Evolutionary conservation across 805 yeast species (phyloP).

Genomic region (Candida peoriensis): DNA sequence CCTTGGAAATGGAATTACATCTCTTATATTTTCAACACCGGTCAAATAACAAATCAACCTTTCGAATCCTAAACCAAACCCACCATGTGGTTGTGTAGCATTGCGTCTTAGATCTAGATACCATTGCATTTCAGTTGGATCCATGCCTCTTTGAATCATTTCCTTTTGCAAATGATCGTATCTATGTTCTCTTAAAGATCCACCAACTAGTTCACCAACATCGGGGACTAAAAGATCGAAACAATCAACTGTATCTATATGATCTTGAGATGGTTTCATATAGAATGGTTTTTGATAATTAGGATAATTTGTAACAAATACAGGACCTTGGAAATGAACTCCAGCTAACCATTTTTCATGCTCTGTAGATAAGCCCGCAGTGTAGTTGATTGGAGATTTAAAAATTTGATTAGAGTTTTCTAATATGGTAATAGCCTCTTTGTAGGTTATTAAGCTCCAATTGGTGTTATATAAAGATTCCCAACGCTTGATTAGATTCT

Average conservation of each 20-base stretch:
- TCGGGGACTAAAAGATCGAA: constrained; percentile 87
- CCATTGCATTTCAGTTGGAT: constrained; percentile 60
- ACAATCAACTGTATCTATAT: constrained; percentile 76
- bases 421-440: constrained; percentile 63
- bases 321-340: constrained; percentile 60
- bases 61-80: constrained; percentile 95
- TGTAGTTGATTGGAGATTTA: constrained; percentile 53
- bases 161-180: constrained; percentile 41
- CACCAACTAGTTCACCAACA: constrained; percentile 92
- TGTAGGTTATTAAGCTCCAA: constrained; percentile 74
- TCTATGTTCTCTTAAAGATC: constrained; percentile 82
- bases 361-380: constrained; percentile 70
- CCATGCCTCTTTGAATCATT: constrained; percentile 54
- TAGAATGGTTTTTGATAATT: constrained; percentile 77
- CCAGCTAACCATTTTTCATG: constrained; percentile 92
- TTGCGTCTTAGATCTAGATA: constrained; percentile 66
- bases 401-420: constrained; percentile 28
- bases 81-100: constrained; percentile 93
- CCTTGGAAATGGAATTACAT: constrained; percentile 84
- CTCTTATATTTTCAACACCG: constrained; percentile 76
- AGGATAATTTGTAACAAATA: constrained; percentile 90
- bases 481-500: constrained; percentile 48
- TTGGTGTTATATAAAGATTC: constrained; percentile 34
- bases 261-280: constrained; percentile 57
- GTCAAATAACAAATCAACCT: constrained; percentile 69